Base-by-base conservation (phyloP, 305 asterid species). In the Solanum hybrid region DNA sequence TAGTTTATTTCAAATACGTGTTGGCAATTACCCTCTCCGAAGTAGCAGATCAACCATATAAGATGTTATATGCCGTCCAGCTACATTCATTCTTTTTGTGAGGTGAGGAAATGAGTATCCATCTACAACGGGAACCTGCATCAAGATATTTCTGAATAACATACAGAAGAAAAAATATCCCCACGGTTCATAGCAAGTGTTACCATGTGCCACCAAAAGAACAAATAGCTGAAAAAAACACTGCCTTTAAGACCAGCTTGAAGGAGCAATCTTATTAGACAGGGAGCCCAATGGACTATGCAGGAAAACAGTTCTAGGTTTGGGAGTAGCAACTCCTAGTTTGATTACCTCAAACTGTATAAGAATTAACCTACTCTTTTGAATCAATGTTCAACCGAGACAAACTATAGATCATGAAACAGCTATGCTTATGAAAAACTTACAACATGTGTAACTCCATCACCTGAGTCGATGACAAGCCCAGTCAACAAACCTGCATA, bases 21-120 rank as follows among this genome's bases (percentile, higher is more conserved):
- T 89, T 81, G 89, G 89, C 17, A 91, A 94, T 86, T 90, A 95
- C 99, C 99, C 99, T 91, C 99, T 95, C 80, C 99, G 95, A 92
- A 91, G 95, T 82, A 97, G 99, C 92, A 97, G 94, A 93, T 97
- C 99, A 90, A 97, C 94, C 88, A 97, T 97, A 95, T 97, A 97
- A 45, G 99, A 95, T 17, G 99, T 97, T 90, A 97, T 95, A 91
- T 96, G 98, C 87, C 97, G 98, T 90, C 98, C 98, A 32, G 99
- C 99, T 34, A 97, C 97, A 76, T 97, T 97, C 99, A 97, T 97
- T 90, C 99, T 93, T 91, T 95, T 97, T 19, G 99, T 97, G 86
- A 97, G 99, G 93, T 97, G 99, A 90, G 99, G 99, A 88, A 97
- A 97, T 87, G 99, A 97, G 93, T 96, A 97, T 89, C 99, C 99